Evolutionary conservation across 1,284 basidiomycete genomes (phyloP).

Genomic region (Ustanciosporium gigantosporum): DNA sequence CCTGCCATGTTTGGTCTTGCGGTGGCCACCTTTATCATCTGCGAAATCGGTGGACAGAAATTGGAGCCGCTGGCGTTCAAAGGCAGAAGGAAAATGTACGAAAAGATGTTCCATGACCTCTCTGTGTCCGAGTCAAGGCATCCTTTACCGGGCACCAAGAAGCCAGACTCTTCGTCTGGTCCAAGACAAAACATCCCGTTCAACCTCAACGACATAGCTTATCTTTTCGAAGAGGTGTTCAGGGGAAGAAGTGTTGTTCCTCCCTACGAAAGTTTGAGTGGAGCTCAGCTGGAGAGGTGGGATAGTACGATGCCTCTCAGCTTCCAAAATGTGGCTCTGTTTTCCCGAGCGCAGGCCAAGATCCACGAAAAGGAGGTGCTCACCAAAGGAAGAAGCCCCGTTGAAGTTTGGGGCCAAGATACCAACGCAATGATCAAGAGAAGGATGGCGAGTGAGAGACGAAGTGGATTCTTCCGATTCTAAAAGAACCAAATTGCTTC

Average conservation of each 20-base stretch:
- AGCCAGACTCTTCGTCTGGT: neutral
- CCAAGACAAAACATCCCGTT: conserved; percentile 34
- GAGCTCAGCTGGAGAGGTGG: conserved; percentile 50
- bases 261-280: conserved; percentile 44
- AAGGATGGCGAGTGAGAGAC: conserved; percentile 47
- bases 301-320: conserved; percentile 52
- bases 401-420: conserved; percentile 53
- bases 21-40: conserved; percentile 56
- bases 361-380: conserved; percentile 51
- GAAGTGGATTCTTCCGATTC: conserved; percentile 40
- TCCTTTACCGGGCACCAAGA: conserved; percentile 10
- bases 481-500: conserved; percentile 2
- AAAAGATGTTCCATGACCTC: conserved; percentile 42
- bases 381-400: conserved; percentile 38
- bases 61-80: conserved; percentile 56
- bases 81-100: conserved; percentile 51
- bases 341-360: conserved; percentile 48
- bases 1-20: conserved; percentile 60
- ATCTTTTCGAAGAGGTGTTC: conserved; percentile 57
- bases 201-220: conserved; percentile 53
- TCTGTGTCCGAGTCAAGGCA: conserved; percentile 27
- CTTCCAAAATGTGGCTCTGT: conserved; percentile 55
- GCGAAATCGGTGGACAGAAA: conserved; percentile 52
- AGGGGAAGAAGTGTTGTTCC: conserved; percentile 51
- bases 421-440: conserved; percentile 43